phyloP scores from a whole-genome alignment of 179 eudicot species.

The Beta corolliflora region DNA sequence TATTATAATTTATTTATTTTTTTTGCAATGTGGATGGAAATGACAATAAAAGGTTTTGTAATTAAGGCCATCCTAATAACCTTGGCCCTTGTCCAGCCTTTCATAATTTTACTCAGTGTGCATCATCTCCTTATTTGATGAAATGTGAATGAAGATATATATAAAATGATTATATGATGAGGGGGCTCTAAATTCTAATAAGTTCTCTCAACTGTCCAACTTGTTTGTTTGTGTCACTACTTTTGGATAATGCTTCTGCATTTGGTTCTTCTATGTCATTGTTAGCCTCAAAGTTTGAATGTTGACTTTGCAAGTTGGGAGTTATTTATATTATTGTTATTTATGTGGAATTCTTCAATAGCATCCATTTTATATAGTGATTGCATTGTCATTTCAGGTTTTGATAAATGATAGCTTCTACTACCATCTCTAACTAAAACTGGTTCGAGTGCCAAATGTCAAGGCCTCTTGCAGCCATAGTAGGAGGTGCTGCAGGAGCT shows the following conservation, averaged over 20 bases:
- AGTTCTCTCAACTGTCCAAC: conserved; percentile 1
- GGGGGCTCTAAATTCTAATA: not conserved
- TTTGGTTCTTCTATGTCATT: conserved; percentile 14
- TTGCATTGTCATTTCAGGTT: conserved; percentile 32
- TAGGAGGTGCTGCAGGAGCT: conserved; percentile 99
- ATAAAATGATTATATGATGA: not conserved
- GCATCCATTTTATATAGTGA: not conserved
- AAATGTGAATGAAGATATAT: not conserved
- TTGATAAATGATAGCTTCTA: conserved; percentile 38
- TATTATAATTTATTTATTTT: not conserved
- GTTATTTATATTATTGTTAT: not conserved
- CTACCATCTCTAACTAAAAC: conserved; percentile 39
- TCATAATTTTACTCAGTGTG: not conserved
- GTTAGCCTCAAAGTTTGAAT: conserved; percentile 12
- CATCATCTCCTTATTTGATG: not conserved
- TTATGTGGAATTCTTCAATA: not conserved
- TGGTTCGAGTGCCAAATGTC: conserved; percentile 75
- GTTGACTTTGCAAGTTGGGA: conserved; percentile 12
- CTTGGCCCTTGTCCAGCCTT: not conserved
- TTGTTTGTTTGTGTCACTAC: conserved; percentile 7
- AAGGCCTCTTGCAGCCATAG: conserved; percentile 76
- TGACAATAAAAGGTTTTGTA: not conserved
- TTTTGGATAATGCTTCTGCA: not conserved
- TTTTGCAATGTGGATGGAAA: conserved; percentile 13
- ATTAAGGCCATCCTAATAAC: not conserved